phyloP scores from a whole-genome alignment of 139 green algal genomes.

The Penium margaritaceum region DNA sequence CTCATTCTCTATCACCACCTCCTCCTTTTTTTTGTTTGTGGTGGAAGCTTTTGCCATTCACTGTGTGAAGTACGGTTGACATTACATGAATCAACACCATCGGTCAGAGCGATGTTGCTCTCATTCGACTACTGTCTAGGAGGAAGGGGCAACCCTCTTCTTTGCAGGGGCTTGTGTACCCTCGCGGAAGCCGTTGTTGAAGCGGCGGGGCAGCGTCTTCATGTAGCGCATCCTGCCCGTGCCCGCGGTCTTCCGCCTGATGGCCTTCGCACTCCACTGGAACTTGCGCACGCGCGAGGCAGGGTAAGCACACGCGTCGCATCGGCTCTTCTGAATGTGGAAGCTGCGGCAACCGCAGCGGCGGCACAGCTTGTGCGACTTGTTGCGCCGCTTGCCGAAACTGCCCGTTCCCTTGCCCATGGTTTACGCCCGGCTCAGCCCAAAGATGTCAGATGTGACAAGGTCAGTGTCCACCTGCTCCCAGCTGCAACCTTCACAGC shows the following conservation, averaged over 20 bases:
- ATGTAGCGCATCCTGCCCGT: conserved; percentile 89
- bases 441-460: too few species aligned
- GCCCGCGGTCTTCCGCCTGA: conserved; percentile 90
- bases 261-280: conserved; percentile 93
- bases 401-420: conserved; percentile 84
- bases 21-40: too few species aligned
- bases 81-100: too few species aligned
- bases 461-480: too few species aligned
- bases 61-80: too few species aligned
- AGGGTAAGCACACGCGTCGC: conserved; percentile 86
- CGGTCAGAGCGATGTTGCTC: too few species aligned
- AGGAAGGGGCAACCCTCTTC: conserved; percentile 24
- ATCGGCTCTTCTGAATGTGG: conserved; percentile 94
- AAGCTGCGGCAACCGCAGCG: conserved; percentile 78
- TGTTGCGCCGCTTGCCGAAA: conserved; percentile 91
- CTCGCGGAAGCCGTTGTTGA: conserved; percentile 40
- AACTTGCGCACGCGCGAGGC: conserved; percentile 81
- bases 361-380: conserved; percentile 91
- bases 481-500: too few species aligned
- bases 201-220: conserved; percentile 61
- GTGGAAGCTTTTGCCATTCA: too few species aligned
- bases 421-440: too few species aligned
- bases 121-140: too few species aligned
- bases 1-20: too few species aligned
- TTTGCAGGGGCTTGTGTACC: conserved; percentile 29